Percentiles rank a stretch among this genome's conserved stretches.
These are phyloP conservation scores for Camelina hispida DNA, from an alignment of 345 rosid genomes.

Conservation along the genomic window DNA sequence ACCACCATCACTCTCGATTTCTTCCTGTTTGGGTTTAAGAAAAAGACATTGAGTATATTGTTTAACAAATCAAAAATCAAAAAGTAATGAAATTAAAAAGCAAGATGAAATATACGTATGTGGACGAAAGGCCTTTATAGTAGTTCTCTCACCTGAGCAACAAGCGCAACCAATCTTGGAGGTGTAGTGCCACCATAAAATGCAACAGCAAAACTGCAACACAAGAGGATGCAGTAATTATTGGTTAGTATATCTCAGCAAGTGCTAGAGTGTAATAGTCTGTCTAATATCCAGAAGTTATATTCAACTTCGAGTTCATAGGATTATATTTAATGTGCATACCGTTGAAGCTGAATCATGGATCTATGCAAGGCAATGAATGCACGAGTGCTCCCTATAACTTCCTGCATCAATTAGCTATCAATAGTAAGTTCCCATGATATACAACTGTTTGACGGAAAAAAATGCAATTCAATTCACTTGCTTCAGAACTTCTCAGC, in stretches of 20 bases:
- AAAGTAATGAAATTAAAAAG: neutral
- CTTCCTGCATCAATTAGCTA: constrained; percentile 66
- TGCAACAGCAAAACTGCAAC: constrained; percentile 82
- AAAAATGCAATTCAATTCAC: constrained; percentile 2
- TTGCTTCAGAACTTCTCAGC: constrained; percentile 20
- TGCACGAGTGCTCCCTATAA: constrained; percentile 79
- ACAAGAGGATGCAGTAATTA: constrained; percentile 9
- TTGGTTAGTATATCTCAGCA: constrained; percentile 15
- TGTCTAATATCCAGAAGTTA: constrained; percentile 16
- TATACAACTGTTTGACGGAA: neutral
- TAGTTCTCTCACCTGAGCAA: constrained; percentile 75
- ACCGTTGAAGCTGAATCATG: constrained; percentile 85
- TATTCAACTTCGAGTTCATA: constrained; percentile 14
- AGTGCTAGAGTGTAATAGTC: constrained; percentile 6
- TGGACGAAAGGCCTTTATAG: constrained; percentile 16
- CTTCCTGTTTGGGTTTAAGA: constrained; percentile 64
- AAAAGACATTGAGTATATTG: constrained; percentile 29
- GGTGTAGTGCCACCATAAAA: constrained; percentile 67
- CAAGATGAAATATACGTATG: constrained; percentile 17
- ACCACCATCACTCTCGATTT: constrained; percentile 66
- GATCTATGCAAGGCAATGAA: constrained; percentile 86
- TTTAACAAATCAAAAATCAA: constrained; percentile 28
- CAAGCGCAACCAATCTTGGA: constrained; percentile 85
- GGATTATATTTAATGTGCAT: constrained; percentile 43
- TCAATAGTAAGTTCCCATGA: constrained; percentile 17